Conservation (phyloP, 2,329 filamentous ascomycete species). For the Erysiphe pulchra region DNA sequence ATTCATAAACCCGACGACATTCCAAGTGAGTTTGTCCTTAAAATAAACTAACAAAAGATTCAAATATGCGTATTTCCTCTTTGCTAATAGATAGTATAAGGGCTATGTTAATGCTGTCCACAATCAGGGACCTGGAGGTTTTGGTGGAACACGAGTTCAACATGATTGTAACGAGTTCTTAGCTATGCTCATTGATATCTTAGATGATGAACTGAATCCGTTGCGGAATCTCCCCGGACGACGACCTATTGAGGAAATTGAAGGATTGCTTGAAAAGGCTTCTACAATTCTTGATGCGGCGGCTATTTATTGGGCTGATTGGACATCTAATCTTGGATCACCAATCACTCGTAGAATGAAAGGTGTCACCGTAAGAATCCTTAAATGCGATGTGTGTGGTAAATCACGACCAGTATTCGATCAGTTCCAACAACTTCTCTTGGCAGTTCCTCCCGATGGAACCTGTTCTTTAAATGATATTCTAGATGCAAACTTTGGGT, state of each 20-base stretch:
- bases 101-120: slow-evolving; percentile 8
- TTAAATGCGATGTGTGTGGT: neutral
- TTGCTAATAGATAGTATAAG: slow-evolving; percentile 4
- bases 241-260: slow-evolving; percentile 1
- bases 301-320: neutral
- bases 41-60: neutral
- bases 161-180: slow-evolving; percentile 87
- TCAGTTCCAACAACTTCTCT: neutral
- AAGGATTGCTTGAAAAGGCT: neutral
- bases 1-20: slow-evolving; percentile 24
- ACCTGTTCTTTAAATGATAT: neutral
- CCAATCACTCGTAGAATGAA: neutral
- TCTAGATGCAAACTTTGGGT: neutral
- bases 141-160: slow-evolving; percentile 39
- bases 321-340: neutral
- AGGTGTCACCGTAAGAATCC: neutral
- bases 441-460: neutral
- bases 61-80: neutral
- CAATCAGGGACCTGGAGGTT: slow-evolving; percentile 13
- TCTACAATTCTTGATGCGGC: neutral
- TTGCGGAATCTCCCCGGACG: slow-evolving; percentile 25
- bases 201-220: slow-evolving; percentile 68
- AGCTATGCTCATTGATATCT: slow-evolving; percentile 51
- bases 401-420: neutral
- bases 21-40: slow-evolving; percentile 23